phyloP scores from a whole-genome alignment of 306 rosid genomes.

The Albizia julibrissin region DNA sequence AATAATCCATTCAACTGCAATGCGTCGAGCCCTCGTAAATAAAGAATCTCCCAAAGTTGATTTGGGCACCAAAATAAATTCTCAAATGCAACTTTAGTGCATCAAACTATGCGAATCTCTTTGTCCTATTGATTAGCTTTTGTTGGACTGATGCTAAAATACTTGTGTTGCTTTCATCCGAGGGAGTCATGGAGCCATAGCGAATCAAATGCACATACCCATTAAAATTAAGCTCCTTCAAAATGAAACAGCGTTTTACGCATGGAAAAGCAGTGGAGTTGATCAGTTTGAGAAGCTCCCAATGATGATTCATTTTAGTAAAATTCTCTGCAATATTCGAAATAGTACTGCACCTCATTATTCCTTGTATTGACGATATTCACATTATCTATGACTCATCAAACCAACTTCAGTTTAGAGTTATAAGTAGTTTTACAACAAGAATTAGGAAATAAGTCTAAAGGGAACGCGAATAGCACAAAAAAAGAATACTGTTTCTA shows the following conservation, averaged over 20 bases:
- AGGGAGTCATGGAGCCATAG: neutral
- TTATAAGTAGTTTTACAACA: neutral
- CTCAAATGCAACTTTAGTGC: neutral
- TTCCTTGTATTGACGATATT: conserved; percentile 14
- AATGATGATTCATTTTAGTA: neutral
- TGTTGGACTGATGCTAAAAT: neutral
- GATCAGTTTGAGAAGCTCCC: neutral
- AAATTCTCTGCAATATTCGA: neutral
- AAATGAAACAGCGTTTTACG: neutral
- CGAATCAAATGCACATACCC: neutral
- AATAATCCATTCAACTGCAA: neutral
- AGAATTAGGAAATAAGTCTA: neutral
- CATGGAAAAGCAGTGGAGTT: neutral
- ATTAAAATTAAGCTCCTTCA: neutral
- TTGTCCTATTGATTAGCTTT: neutral
- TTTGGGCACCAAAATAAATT: neutral
- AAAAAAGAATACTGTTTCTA: neutral
- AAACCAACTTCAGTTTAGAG: neutral
- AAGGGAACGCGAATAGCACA: conserved; percentile 14
- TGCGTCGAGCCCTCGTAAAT: neutral
- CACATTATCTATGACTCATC: neutral
- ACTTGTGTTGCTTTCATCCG: neutral
- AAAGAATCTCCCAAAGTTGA: neutral
- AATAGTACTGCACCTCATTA: neutral
- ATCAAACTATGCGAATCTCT: neutral